Evolutionary conservation across 2,329 filamentous ascomycete genomes (phyloP).

Genomic region (Paraphoma chrysanthemicola): DNA sequence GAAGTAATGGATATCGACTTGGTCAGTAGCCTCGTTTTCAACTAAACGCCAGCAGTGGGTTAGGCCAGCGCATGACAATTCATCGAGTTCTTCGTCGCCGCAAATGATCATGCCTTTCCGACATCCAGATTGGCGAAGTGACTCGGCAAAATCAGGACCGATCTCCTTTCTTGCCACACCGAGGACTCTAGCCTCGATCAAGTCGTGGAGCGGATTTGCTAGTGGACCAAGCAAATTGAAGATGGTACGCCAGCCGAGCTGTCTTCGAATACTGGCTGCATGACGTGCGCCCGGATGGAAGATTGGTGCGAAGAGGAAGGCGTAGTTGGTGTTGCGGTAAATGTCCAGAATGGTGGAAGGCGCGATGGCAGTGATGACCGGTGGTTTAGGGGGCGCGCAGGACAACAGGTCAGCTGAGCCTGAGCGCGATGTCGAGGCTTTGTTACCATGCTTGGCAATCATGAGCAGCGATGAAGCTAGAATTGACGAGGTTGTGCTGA

Average conservation of each 20-base stretch:
- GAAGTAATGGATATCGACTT: conserved; percentile 76
- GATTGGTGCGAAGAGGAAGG: conserved; percentile 92
- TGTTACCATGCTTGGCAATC: conserved; percentile 94
- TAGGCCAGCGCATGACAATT: conserved; percentile 87
- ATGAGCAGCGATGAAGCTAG: conserved; percentile 84
- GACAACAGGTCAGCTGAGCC: conserved; percentile 92
- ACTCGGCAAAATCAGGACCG: conserved; percentile 87
- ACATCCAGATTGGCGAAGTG: conserved; percentile 76
- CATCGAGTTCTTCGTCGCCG: conserved; percentile 92
- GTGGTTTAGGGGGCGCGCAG: conserved; percentile 73
- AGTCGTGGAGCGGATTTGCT: conserved; percentile 81
- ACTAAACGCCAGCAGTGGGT: conserved; percentile 88
- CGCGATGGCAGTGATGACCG: conserved; percentile 75
- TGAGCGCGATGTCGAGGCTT: conserved; percentile 92
- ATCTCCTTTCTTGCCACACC: conserved; percentile 89
- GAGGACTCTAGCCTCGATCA: conserved; percentile 88
- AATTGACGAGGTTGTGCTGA: conserved; percentile 93
- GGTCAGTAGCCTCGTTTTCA: conserved; percentile 52
- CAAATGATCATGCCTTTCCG: conserved; percentile 90
- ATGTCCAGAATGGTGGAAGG: conserved; percentile 74
- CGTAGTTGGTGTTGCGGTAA: conserved; percentile 85
- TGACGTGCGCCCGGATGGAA: conserved; percentile 96
- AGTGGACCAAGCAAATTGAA: conserved; percentile 96
- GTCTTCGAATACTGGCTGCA: conserved; percentile 82
- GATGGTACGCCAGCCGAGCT: conserved; percentile 92